Percentiles rank a stretch among this genome's conserved stretches.
Evolutionary conservation across 306 rosid species (phyloP).

Genomic region (Begonia loranthoides): DNA sequence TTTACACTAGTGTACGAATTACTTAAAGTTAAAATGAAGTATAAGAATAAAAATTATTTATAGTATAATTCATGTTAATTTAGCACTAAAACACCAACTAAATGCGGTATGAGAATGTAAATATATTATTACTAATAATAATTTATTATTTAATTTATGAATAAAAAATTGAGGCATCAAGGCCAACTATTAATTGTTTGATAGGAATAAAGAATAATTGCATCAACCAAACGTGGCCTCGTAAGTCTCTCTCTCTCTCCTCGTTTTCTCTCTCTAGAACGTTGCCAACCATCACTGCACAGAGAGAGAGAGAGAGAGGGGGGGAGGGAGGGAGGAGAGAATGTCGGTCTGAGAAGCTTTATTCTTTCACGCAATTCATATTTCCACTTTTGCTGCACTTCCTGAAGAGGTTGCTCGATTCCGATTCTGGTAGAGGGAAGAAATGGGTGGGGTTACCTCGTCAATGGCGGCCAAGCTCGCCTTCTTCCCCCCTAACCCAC

Average conservation of each 20-base stretch:
- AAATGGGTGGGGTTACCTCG: slow-evolving; percentile 63
- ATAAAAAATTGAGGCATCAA: neutral
- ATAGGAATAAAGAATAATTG: too few relatives aligned
- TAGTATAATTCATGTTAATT: neutral
- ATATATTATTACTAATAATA: too few relatives aligned
- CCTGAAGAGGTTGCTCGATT: neutral
- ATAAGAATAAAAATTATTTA: too few relatives aligned
- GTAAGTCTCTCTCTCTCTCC: slow-evolving; percentile 4
- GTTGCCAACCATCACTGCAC: slow-evolving; percentile 24
- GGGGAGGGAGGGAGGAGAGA: slow-evolving; percentile 10
- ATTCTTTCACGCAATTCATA: neutral
- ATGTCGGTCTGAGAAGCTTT: slow-evolving; percentile 27
- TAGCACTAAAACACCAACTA: too few relatives aligned
- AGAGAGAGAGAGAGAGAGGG: slow-evolving; percentile 9
- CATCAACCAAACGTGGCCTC: slow-evolving; percentile 2
- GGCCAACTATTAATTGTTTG: neutral
- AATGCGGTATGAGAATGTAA: too few relatives aligned
- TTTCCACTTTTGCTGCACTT: too few relatives aligned
- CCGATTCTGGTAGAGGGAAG: neutral
- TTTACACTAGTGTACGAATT: too few relatives aligned
- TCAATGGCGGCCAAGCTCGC: slow-evolving; percentile 72
- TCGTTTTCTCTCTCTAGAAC: slow-evolving; percentile 20
- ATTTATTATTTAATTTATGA: neutral
- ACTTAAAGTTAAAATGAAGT: too few relatives aligned
- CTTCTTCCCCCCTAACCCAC: slow-evolving; percentile 58